phyloP scores from a whole-genome alignment of 164 flowering plant genomes.

The Magnolia changhungtana region DNA sequence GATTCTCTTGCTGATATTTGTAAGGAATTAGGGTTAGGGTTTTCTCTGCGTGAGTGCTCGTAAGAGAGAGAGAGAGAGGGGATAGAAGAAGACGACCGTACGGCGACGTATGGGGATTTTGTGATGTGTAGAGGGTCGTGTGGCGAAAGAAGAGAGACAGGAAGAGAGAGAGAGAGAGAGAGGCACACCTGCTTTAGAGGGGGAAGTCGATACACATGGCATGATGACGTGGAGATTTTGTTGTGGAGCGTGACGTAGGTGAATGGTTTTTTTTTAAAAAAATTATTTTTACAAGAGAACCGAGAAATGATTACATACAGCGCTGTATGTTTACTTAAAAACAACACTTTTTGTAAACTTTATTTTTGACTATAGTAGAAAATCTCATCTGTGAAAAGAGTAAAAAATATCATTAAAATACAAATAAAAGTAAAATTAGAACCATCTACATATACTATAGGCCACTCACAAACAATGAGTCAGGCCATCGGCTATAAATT shows the following conservation, averaged over 20 bases:
- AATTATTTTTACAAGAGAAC: too few relatives aligned
- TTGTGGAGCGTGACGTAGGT: not conserved
- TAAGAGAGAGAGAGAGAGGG: not conserved
- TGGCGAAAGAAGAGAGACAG: not conserved
- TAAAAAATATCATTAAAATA: too few relatives aligned
- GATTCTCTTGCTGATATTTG: slow-evolving; percentile 4
- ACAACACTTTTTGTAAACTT: too few relatives aligned
- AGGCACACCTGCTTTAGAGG: not conserved
- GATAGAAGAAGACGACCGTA: not conserved
- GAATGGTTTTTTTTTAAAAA: not conserved
- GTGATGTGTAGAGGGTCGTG: not conserved
- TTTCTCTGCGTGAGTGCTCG: not conserved
- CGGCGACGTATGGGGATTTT: not conserved
- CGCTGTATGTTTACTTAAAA: not conserved
- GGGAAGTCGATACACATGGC: not conserved
- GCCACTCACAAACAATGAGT: too few relatives aligned
- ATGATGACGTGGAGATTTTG: not conserved
- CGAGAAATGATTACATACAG: not conserved
- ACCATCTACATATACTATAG: too few relatives aligned
- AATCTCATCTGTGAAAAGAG: too few relatives aligned
- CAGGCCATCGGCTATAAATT: too few relatives aligned
- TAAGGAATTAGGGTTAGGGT: not conserved
- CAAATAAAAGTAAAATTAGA: too few relatives aligned
- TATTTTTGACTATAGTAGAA: too few relatives aligned
- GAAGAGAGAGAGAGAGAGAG: too few relatives aligned